Base-by-base conservation (phyloP, 1,284 basidiomycete species). In the Earliella scabrosa region DNA sequence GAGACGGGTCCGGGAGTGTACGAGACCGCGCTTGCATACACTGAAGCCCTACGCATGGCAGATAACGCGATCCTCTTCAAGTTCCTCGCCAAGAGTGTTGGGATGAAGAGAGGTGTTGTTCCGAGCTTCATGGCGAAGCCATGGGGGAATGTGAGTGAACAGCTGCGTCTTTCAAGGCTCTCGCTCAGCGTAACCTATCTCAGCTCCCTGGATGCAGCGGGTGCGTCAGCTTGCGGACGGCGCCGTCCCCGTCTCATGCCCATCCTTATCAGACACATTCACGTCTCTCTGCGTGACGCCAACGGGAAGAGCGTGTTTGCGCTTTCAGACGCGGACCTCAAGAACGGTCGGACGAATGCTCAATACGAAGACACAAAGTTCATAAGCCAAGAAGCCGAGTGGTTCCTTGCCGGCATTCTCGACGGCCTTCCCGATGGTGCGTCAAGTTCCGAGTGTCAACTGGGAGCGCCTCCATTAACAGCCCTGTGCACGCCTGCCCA, bases 91-190 rank as follows among this genome's bases (percentile, higher is more conserved):
- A 98, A 98, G 77, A 95, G 92, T 61, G 74, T 97, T 3, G 96
- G 96, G 0, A 93, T 97, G 82, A 87, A 90, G 70, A 81, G 91
- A 63, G 92, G 90, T 8, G 82, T 99, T 51, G 82, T 93, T 45
- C 96, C 96, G 0, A 97, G 93, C 55, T 99, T 99, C 73, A 98
- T 99, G 97, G 96, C 97, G 0, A 98, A 98, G 68, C 97, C 96
- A 21, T 96, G 91, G 89, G 88, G 86, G 46, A 87, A 93, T 68
- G 93, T 95, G 68, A 69, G 88, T 35, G 14, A n/a, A 14, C 27
- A 18, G 16, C 29, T 24, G n/a, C n/a, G n/a, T n/a, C n/a, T n/a
- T n/a, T n/a, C n/a, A n/a, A n/a, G n/a, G n/a, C n/a, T n/a, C n/a
- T n/a, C n/a, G n/a, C n/a, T n/a, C n/a, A n/a, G n/a, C n/a, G n/a